Percentiles rank a stretch among this genome's conserved stretches.
These are phyloP conservation scores for Oryza officinalis DNA, from an alignment of 176 grass and related monocot species.

Conservation along the genomic window DNA sequence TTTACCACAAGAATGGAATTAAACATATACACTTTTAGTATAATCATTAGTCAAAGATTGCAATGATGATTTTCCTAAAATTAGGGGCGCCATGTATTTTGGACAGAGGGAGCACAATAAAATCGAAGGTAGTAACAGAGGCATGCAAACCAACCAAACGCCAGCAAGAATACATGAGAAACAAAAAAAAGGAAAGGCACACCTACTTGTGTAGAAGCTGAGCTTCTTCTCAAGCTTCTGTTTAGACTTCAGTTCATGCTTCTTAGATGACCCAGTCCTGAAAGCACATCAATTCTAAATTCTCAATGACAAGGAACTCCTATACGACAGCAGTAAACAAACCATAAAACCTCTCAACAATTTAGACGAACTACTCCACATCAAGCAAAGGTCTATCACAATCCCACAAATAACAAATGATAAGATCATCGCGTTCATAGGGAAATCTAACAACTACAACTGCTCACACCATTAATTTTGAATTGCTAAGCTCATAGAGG, in stretches of 20 bases:
- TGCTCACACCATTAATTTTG: neutral
- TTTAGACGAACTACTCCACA: neutral
- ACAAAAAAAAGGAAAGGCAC: neutral
- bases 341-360: neutral
- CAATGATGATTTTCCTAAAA: neutral
- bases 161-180: neutral
- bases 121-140: neutral
- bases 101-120: too few species aligned
- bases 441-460: neutral
- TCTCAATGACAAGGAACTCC: slow-evolving; percentile 10
- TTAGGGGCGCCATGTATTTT: neutral
- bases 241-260: slow-evolving; percentile 53
- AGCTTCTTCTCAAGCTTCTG: slow-evolving; percentile 54
- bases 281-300: slow-evolving; percentile 24
- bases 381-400: neutral
- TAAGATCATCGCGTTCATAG: neutral
- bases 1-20: neutral
- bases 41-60: neutral
- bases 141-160: neutral
- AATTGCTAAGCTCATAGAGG: neutral
- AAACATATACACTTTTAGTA: neutral
- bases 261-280: slow-evolving; percentile 43
- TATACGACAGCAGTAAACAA: slow-evolving; percentile 1
- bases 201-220: slow-evolving; percentile 48
- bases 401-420: neutral